These are phyloP conservation scores for Suillus discolor DNA, from an alignment of 768 basidiomycete genomes.

Conservation along the genomic window DNA sequence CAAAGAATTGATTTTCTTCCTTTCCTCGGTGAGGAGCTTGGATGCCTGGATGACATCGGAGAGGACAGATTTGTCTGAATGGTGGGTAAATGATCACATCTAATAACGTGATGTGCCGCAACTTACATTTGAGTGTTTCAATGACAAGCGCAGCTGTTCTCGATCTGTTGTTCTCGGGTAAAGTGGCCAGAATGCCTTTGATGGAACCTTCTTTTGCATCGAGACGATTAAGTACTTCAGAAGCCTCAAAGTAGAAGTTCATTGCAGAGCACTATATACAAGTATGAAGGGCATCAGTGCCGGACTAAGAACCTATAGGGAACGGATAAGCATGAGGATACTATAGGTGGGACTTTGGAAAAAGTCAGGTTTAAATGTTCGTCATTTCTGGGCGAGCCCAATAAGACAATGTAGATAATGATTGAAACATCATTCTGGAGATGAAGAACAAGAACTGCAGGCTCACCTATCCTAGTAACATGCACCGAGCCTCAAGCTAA, in stretches of 20 bases:
- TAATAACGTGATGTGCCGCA: neutral
- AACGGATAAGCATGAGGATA: constrained; percentile 30
- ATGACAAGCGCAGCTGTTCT: constrained; percentile 87
- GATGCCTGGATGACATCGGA: constrained; percentile 66
- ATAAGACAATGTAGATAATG: constrained; percentile 95
- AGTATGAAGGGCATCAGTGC: constrained; percentile 25
- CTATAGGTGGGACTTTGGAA: constrained; percentile 12
- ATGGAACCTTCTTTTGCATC: constrained; percentile 92
- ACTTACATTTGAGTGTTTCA: constrained; percentile 91
- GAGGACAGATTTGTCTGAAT: constrained; percentile 76
- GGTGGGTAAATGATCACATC: neutral
- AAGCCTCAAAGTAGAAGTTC: constrained; percentile 97
- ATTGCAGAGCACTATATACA: constrained; percentile 45
- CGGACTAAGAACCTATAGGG: constrained; percentile 17
- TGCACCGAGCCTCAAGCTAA: neutral
- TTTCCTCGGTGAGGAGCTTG: constrained; percentile 74
- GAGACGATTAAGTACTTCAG: constrained; percentile 79
- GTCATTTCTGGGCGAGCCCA: constrained; percentile 51
- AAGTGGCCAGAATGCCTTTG: constrained; percentile 75
- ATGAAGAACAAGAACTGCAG: constrained; percentile 22
- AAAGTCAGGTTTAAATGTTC: constrained; percentile 39
- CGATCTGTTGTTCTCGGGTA: constrained; percentile 75
- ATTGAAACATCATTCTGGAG: constrained; percentile 52
- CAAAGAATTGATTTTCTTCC: constrained; percentile 69
- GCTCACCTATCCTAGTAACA: constrained; percentile 11